These are phyloP conservation scores for Tetrastigma voinierianum DNA, from an alignment of 164 flowering plant genomes.

Conservation along the genomic window DNA sequence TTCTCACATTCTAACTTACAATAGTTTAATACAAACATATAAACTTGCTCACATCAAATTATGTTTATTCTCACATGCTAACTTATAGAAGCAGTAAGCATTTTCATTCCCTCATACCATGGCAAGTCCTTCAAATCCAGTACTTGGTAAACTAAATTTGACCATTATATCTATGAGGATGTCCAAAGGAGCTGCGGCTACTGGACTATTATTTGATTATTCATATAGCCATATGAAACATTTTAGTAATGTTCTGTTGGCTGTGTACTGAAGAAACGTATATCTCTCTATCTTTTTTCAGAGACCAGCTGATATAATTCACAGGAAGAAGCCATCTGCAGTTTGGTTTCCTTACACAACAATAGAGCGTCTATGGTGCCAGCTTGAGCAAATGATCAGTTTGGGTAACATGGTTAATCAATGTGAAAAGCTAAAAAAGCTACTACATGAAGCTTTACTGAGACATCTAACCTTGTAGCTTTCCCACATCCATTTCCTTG, in stretches of 20 bases:
- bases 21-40: no score
- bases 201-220: not conserved
- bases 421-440: constrained; percentile 62
- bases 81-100: no score
- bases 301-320: constrained; percentile 69
- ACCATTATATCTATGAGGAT: not conserved
- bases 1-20: no score
- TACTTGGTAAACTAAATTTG: no score
- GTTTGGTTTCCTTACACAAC: constrained; percentile 89
- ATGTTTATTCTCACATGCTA: no score
- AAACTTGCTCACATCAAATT: no score
- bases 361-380: constrained; percentile 73
- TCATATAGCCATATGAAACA: no score
- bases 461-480: constrained; percentile 76
- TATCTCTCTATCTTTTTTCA: constrained; percentile 29
- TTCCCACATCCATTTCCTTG: not conserved
- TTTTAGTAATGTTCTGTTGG: not conserved
- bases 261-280: not conserved
- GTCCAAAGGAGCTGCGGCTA: not conserved
- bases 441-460: constrained; percentile 57
- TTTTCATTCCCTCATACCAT: no score
- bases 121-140: no score
- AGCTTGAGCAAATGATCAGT: constrained; percentile 55
- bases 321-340: constrained; percentile 72
- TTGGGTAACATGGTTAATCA: constrained; percentile 74